These are phyloP conservation scores for Juglanconis sp. DNA, from an alignment of 2,329 filamentous ascomycete genomes.

Conservation along the genomic window DNA sequence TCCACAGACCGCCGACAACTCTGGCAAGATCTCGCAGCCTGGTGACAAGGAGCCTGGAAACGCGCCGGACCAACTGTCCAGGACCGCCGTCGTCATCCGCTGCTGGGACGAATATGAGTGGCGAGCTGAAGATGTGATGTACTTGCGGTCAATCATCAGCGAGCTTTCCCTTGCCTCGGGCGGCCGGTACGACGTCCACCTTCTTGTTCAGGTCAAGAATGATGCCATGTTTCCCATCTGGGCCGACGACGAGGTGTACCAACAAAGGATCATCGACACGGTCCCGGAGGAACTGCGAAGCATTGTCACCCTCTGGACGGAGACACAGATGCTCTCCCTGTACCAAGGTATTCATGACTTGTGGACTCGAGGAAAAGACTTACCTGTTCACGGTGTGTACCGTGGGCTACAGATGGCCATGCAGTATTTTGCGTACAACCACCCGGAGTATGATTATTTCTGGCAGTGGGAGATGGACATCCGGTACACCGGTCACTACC, in stretches of 20 bases:
- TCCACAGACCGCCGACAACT: conserved; percentile 9
- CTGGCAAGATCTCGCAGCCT: conserved; percentile 19
- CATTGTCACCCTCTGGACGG: conserved; percentile 88
- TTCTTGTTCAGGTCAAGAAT: conserved; percentile 79
- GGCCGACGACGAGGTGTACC: conserved; percentile 69
- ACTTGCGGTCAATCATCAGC: conserved; percentile 77
- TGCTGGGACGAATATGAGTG: conserved; percentile 80
- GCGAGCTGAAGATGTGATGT: conserved; percentile 75
- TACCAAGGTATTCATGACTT: conserved; percentile 86
- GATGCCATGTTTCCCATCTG: conserved; percentile 73
- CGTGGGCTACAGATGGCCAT: conserved; percentile 91
- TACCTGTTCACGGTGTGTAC: conserved; percentile 89
- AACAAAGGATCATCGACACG: conserved; percentile 62
- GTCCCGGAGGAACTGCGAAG: conserved; percentile 83
- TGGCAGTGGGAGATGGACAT: conserved; percentile 98
- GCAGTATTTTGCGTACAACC: conserved; percentile 85
- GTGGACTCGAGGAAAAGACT: conserved; percentile 59
- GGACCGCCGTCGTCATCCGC: conserved; percentile 77
- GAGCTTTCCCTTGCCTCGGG: conserved; percentile 79
- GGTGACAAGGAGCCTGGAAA: conserved; percentile 16
- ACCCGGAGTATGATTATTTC: conserved; percentile 86
- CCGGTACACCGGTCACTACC: conserved; percentile 85
- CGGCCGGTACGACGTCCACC: conserved; percentile 81
- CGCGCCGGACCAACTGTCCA: conserved; percentile 33
- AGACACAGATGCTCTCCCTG: conserved; percentile 85